Percentiles rank a stretch among this genome's conserved stretches.
phyloP scores from a whole-genome alignment of 208 protist genomes.

The Trypanosomatidae sp. region DNA sequence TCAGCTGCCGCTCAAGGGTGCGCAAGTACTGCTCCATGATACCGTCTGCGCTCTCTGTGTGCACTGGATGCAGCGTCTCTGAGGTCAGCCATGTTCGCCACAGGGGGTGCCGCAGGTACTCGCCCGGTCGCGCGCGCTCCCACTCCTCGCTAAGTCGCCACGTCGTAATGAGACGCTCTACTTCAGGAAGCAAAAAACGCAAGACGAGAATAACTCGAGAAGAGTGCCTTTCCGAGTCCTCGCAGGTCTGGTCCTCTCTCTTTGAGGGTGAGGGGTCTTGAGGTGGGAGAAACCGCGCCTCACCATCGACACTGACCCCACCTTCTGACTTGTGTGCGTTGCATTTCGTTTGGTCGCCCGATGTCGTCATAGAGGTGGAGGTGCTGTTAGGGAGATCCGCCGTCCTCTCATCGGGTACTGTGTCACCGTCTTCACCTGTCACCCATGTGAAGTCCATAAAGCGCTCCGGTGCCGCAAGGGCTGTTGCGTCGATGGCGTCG shows the following conservation, averaged over 20 bases:
- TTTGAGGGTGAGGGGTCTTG: neutral
- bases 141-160: conserved; percentile 52
- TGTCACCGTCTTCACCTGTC: neutral
- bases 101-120: conserved; percentile 47
- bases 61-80: conserved; percentile 20
- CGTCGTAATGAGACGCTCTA: conserved; percentile 44
- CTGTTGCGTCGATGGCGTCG: conserved; percentile 17
- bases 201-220: conserved; percentile 22
- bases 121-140: conserved; percentile 22
- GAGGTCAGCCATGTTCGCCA: conserved; percentile 28
- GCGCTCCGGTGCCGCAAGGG: conserved; percentile 22
- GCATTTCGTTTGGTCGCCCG: neutral
- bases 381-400: neutral
- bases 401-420: neutral
- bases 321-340: neutral
- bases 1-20: conserved; percentile 11
- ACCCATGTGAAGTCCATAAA: conserved; percentile 30
- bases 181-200: conserved; percentile 44
- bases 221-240: neutral
- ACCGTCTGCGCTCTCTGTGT: conserved; percentile 22
- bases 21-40: conserved; percentile 31
- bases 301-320: neutral
- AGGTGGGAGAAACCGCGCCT: neutral
- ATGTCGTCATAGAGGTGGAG: no score
- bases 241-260: neutral